Evolutionary conservation across 768 basidiomycete species (phyloP).

Genomic region (Chalciporus piperatus): DNA sequence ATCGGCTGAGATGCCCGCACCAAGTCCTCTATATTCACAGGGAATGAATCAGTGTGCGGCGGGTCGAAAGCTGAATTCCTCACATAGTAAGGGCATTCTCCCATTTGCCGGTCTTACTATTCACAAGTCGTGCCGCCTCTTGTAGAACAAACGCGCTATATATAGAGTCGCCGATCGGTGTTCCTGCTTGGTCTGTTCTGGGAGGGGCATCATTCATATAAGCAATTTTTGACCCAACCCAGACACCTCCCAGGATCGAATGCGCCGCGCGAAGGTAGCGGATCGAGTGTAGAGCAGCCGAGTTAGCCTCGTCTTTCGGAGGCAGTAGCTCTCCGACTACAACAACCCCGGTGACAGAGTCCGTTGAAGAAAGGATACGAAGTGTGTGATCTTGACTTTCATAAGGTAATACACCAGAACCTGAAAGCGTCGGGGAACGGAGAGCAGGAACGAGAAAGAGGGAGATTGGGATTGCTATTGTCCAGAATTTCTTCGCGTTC

Average conservation of each 20-base stretch:
- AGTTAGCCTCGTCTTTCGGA: constrained; percentile 28
- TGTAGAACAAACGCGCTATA: constrained; percentile 85
- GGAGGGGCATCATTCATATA: constrained; percentile 42
- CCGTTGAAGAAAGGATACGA: constrained; percentile 63
- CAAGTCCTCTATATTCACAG: constrained; percentile 66
- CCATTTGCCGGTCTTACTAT: constrained; percentile 39
- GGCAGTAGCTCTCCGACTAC: constrained; percentile 73
- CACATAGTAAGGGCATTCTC: constrained; percentile 74
- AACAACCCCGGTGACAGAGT: constrained; percentile 77
- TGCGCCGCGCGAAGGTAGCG: constrained; percentile 65
- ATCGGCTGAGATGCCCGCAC: constrained; percentile 77
- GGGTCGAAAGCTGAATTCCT: constrained; percentile 21
- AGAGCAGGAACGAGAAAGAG: constrained; percentile 40
- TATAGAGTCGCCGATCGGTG: constrained; percentile 69
- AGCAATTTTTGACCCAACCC: constrained; percentile 58
- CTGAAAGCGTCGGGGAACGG: constrained; percentile 56
- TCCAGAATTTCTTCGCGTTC: constrained; percentile 8
- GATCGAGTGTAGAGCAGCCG: constrained; percentile 42
- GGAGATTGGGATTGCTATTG: constrained; percentile 26
- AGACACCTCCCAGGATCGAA: constrained; percentile 71
- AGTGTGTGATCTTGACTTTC: constrained; percentile 52
- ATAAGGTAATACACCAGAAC: constrained; percentile 50
- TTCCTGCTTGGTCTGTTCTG: constrained; percentile 50
- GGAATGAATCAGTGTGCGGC: constrained; percentile 6
- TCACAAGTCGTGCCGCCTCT: constrained; percentile 75